Evolutionary conservation across 495 filamentous ascomycete genomes (phyloP), one percentile per base, ranked within the genome.

Genomic region (Talaromyces ruber): DNA sequence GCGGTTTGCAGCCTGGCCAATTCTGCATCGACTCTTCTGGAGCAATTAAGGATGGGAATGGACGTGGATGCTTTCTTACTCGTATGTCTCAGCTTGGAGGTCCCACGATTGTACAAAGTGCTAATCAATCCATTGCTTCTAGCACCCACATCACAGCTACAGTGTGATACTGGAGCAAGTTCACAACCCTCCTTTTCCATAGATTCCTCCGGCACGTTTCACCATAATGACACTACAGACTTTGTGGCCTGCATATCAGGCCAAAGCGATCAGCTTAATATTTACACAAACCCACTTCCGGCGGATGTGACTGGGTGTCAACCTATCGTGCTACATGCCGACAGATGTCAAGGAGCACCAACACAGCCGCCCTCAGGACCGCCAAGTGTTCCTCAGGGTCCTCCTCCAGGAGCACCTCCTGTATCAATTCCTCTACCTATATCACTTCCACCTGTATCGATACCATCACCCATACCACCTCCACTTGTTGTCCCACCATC

Each of bases 61-160:
- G 79, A 50, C 75, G 82, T 56, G 82, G 84, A 47, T 88, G 84
- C 60, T 80, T 86, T 64, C 62, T 86, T 29, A 86, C 84, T 32
- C 68, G 80, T 83, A 66, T 71, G 71, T 32, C 30, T 52, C 66
- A 61, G 43, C 14, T 30, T 34, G 16, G 2, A 22, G 9, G 18
- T 34, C 26, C 47, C 47, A 51, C 47, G 2, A 51, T 22, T 12
- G 7, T 21, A 7, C 43, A 59, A 14, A 29, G 25, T 59, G 7
- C 24, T 32, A 24, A 32, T 32, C 21, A 29, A 4, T 16, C 30
- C 43, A 71, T 69, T 39, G 57, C 37, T 52, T 65, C 22, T 61
- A 83, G 79, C 79, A 11, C 76, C 79, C 1, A 84, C 82, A 4
- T 81, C 80, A 14, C 84, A 89, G 63, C 82, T 84, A 52, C 86